Base-by-base conservation (phyloP, 2,329 filamentous ascomycete genomes). In the Drechslerella stenobrocha region DNA sequence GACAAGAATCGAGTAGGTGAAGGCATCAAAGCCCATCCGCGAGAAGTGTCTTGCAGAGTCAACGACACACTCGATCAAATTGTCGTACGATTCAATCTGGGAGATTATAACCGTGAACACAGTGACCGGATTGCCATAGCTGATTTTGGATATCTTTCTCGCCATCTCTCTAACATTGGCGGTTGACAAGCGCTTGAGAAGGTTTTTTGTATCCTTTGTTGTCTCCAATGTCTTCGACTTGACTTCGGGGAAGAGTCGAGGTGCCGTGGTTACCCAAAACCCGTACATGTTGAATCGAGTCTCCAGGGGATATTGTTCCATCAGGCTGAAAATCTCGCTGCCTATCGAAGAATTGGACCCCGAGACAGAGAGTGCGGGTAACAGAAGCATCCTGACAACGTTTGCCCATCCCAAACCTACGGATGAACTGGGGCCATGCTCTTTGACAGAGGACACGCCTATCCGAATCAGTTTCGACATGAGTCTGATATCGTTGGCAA, bases 11-110 rank as follows among this genome's bases (percentile, higher is more conserved):
- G 90, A 89, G 90, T 92, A 98, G 2, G 90, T 88, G 44, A 98
- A 80, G 28, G 96, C 89, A 76, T 98, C 93, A 75, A 96, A 96
- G 0, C 89, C 92, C 34, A 98, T 79, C 56, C 89, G 86, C 1
- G 92, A 96, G 72, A 97, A 96, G 75, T 96, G 96, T 73, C 89
- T 87, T 35, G 89, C 90, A 74, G 91, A 96, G 75, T 96, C 90
- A 11, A 97, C 91, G 69, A 98, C 89, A 3, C 90, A 89, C 69
- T 96, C 89, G 59, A 96, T 96, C 67, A 98, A 82, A 74, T 97
- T 98, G 75, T 88, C 88, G 75, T 98, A 98, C 0, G 88, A 87
- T 76, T 98, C 91, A 64, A 96, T 89, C 76, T 96, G 91, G 70
- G 86, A 86, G 61, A 98, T 84, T 4, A 91, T 90, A 59, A 92